Base-by-base conservation (phyloP, 805 yeast species). In the Wickerhamomyces rabaulensis region DNA sequence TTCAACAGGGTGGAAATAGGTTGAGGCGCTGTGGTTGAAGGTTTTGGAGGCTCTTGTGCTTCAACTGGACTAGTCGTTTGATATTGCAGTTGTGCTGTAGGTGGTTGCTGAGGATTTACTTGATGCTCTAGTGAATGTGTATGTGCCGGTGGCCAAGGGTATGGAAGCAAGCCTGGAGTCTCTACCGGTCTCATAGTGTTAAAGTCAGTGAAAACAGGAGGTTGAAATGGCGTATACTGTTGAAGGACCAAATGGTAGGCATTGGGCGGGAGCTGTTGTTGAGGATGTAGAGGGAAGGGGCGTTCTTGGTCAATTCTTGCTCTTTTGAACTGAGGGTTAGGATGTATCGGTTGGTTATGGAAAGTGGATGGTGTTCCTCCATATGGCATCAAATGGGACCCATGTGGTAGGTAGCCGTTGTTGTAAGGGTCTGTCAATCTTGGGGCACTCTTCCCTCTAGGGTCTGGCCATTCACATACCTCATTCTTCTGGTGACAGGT, bases 401-500 rank as follows among this genome's bases (percentile, higher is more conserved):
- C 17, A 6, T 4, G 35, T 6, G 19, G 35, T 31, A 31, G 6
- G 9, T 4, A 31, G 6, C 35, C 35, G 15, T 5, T n/a, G 35
- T 31, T n/a, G 35, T 31, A 31, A 20, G 5, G 33, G 13, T 41
- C 29, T 29, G 40, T 40, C 39, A 40, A 22, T 40, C 26, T 22
- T 9, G 22, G 6, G 35, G 45, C 20, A 17, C n/a, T 41, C 29
- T 44, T 48, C 2, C 41, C 9, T 22, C 40, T 44, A 39, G 52
- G 43, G 17, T 42, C 27, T 10, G 55, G 55, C 55, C 55, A 52
- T 41, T 52, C 52, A 37, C 48, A 67, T 50, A 29, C 55, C 56
- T 50, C 53, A 22, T 38, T 40, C 49, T 75, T 69, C 8, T 58
- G 46, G 13, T 58, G 47, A 52, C 80, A 76, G 45, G 73, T 71